Evolutionary conservation across 2,329 filamentous ascomycete species (phyloP), one percentile per base, ranked within the genome.

Genomic region (Ophiocordyceps polyrhachis-furcata): DNA sequence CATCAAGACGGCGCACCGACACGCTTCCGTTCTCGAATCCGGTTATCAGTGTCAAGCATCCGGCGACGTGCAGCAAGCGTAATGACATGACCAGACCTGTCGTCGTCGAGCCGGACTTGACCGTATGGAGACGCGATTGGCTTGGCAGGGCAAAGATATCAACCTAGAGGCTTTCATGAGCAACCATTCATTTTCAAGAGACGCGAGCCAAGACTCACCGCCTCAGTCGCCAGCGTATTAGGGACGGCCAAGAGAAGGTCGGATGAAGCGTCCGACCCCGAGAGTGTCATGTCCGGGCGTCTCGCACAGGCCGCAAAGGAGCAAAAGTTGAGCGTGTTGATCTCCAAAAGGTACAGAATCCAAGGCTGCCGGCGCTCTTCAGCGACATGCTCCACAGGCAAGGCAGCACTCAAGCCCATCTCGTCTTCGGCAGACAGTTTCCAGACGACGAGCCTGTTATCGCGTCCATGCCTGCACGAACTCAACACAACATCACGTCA

Each of bases 271-370:
- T 54, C 49, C 12, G 54, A 44, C 35, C 49, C 28, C 19, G 49
- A 25, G 51, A 44, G 32, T 37, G 42, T 28, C 9, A 50, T 49
- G 17, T 58, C 49, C 7, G 60, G 53, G 8, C 48, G 48, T 40
- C 62, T 57, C 47, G 66, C 48, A 56, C 79, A 80, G 49, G 72
- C 70, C 2, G 81, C 71, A 58, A 94, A 94, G 2, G 82, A 73
- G 58, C 91, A 98, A 58, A 96, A 98, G 57, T 96, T 98, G 65
- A 96, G 74, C 1, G 89, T 86, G 56, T 95, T 95, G 40, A 96
- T 86, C 5, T 83, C 70, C 5, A 98, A 65, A 4, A 83, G 73
- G 60, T 94, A 76, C 20, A 94, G 61, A n/a, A 95, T 66, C 86
- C 85, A 93, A 28, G 91, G 91, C 53, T 79, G 71, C 17, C 71